Evolutionary conservation across 2,329 filamentous ascomycete species (phyloP).

Genomic region (Rutstroemia sp.): DNA sequence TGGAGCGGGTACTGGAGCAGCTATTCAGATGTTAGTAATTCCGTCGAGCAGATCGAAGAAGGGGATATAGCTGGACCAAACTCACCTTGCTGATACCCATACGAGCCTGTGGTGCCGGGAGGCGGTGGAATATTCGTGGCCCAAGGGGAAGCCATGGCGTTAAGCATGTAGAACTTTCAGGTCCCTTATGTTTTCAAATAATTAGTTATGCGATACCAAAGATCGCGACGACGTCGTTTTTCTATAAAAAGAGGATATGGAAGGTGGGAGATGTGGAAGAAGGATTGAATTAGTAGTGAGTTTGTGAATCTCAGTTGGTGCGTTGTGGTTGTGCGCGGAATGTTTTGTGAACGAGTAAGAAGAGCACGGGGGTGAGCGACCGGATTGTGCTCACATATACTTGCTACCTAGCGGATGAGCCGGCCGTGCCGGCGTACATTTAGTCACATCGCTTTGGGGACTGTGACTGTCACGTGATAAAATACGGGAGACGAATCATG

Average conservation of each 20-base stretch:
- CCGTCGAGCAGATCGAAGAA: not conserved
- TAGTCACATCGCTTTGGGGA: not conserved
- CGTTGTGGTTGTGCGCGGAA: not conserved
- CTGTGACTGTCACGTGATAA: too few species aligned
- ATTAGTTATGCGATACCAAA: conserved; percentile 23
- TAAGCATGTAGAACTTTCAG: conserved; percentile 18
- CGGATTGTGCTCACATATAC: too few species aligned
- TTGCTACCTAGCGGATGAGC: conserved; percentile 3
- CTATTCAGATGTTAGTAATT: conserved; percentile 14
- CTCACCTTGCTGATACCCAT: conserved; percentile 27
- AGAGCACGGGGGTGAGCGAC: not conserved
- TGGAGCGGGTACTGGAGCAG: conserved; percentile 31
- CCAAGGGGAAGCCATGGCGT: conserved; percentile 28
- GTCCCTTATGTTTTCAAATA: conserved; percentile 12
- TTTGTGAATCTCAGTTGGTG: not conserved
- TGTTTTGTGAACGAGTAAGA: conserved; percentile 1
- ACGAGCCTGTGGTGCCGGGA: conserved; percentile 33
- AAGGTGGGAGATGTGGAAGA: not conserved
- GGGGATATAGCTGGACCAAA: conserved; percentile 1
- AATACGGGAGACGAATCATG: not conserved
- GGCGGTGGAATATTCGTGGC: conserved; percentile 29
- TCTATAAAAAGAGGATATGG: not conserved
- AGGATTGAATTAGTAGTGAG: not conserved
- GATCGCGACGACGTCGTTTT: conserved; percentile 6
- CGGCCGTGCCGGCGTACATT: not conserved